Evolutionary conservation across 2,329 filamentous ascomycete genomes (phyloP).

Genomic region (Paraphaeosphaeria minitans): DNA sequence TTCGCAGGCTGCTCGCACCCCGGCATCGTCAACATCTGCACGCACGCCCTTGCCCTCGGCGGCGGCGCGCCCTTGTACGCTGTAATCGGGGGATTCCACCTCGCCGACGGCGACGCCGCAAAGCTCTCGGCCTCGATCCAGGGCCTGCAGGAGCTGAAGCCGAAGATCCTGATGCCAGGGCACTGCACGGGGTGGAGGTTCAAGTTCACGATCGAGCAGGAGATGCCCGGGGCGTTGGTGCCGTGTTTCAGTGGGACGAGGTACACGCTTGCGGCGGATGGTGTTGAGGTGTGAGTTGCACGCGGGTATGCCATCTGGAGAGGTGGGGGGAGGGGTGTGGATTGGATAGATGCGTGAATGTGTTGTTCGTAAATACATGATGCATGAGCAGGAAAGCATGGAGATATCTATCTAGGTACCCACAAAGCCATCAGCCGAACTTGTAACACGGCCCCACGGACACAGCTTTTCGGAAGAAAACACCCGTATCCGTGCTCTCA

Average conservation of each 20-base stretch:
- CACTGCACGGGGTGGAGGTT: constrained; percentile 61
- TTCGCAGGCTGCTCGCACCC: constrained; percentile 64
- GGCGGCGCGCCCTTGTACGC: constrained; percentile 53
- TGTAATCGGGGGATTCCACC: constrained; percentile 60
- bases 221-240: constrained; percentile 57
- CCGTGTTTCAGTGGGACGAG: constrained; percentile 56
- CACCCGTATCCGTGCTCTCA: background rate
- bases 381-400: background rate
- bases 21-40: constrained; percentile 59
- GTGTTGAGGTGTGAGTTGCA: too few relatives aligned
- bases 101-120: constrained; percentile 53
- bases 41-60: constrained; percentile 52
- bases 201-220: constrained; percentile 57
- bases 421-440: background rate
- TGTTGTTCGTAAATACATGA: background rate
- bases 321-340: too few relatives aligned
- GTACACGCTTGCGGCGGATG: background rate
- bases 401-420: too few relatives aligned
- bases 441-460: background rate
- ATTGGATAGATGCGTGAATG: background rate
- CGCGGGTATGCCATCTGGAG: too few relatives aligned
- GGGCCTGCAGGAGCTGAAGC: constrained; percentile 54
- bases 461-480: background rate
- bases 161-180: constrained; percentile 58
- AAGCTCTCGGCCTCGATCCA: constrained; percentile 50